A percentile compares a stretch with the other conserved stretches of the same genome.
These are phyloP conservation scores for Ustilago loliicola DNA, from an alignment of 1,284 basidiomycete genomes.

Conservation along the genomic window DNA sequence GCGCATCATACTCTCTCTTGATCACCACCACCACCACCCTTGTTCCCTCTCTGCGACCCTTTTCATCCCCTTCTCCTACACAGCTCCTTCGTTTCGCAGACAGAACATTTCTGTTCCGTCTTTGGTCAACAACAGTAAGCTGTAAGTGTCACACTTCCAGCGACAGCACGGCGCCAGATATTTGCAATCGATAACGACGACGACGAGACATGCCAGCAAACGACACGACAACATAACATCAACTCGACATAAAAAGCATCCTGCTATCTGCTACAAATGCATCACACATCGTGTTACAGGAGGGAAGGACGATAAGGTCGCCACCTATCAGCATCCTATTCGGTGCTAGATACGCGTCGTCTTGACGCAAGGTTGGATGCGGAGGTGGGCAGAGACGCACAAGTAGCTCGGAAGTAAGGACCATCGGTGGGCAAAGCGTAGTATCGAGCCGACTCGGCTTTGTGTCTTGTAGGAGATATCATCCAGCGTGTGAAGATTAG, in stretches of 20 bases:
- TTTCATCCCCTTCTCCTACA: constrained; percentile 24
- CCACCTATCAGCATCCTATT: not conserved
- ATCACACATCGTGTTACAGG: not conserved
- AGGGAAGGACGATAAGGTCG: not conserved
- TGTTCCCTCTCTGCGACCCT: constrained; percentile 21
- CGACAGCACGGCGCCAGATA: not conserved
- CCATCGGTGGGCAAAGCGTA: not conserved
- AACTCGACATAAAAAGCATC: not conserved
- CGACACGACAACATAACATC: not conserved
- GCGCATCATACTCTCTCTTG: constrained; percentile 9
- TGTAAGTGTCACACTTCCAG: constrained; percentile 29
- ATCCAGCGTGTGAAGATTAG: not conserved
- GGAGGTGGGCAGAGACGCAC: not conserved
- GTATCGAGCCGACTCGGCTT: not conserved
- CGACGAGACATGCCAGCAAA: not conserved
- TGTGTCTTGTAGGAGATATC: not conserved
- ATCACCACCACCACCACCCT: constrained; percentile 32
- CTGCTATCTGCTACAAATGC: not conserved
- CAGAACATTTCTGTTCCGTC: constrained; percentile 8
- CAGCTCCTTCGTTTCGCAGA: constrained; percentile 32
- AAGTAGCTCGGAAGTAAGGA: not conserved
- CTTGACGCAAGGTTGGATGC: not conserved
- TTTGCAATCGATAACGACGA: not conserved
- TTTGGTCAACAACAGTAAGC: constrained; percentile 31
- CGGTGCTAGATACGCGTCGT: not conserved